Evolutionary conservation across 148 eudicot species (phyloP).

Genomic region (Cornus controversa): DNA sequence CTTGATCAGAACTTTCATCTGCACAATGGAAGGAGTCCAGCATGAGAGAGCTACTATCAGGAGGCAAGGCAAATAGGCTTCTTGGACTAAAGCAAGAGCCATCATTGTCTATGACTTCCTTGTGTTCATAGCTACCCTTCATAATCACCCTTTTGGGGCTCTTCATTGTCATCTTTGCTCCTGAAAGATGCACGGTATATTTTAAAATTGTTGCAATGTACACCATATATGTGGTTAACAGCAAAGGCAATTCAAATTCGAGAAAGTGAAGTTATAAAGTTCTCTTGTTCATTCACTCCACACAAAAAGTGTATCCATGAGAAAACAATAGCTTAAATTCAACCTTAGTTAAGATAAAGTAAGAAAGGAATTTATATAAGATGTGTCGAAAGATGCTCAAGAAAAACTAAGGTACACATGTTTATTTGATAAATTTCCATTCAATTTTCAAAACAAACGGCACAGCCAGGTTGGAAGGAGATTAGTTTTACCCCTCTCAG

Average conservation of each 20-base stretch:
- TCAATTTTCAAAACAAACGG: background rate
- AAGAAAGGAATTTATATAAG: background rate
- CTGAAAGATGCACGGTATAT: constrained; percentile 29
- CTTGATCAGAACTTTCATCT: constrained; percentile 73
- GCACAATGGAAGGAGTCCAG: constrained; percentile 46
- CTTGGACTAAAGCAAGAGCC: constrained; percentile 53
- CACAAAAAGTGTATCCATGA: background rate
- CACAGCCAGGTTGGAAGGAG: background rate
- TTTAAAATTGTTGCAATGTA: background rate
- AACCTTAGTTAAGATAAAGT: background rate
- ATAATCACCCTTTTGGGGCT: constrained; percentile 44
- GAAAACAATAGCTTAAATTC: background rate
- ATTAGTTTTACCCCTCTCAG: background rate
- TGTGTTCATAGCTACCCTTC: constrained; percentile 42
- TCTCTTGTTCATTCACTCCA: background rate
- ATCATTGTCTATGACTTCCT: constrained; percentile 46
- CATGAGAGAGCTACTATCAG: constrained; percentile 48
- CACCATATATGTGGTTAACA: background rate
- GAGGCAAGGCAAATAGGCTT: constrained; percentile 52
- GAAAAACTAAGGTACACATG: background rate
- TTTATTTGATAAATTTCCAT: too few relatives aligned
- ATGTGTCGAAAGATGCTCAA: too few relatives aligned
- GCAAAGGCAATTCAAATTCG: background rate
- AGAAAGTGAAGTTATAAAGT: background rate
- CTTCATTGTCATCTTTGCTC: constrained; percentile 50